Conservation (phyloP, 2,329 filamentous ascomycete genomes). For the Fusarium sp. region DNA sequence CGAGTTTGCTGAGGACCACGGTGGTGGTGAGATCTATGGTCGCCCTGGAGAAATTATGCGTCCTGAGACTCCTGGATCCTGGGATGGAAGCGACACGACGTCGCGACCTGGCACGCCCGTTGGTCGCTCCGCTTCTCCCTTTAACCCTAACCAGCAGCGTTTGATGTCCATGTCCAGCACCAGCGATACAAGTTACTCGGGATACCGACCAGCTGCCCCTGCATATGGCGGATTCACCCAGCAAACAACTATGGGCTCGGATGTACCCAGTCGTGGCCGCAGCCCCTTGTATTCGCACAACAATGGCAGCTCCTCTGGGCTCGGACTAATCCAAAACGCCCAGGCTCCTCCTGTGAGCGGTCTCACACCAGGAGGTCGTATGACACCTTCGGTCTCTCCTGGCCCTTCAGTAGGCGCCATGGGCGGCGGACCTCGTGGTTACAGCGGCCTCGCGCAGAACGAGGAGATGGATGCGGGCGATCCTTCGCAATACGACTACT, state of each 20-base stretch:
- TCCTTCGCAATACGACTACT: conserved; percentile 68
- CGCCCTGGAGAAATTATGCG: conserved; percentile 68
- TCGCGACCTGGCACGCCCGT: conserved; percentile 65
- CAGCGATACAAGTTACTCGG: conserved; percentile 46
- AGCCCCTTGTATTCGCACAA: conserved; percentile 63
- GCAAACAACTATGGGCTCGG: conserved; percentile 37
- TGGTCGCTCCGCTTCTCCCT: conserved; percentile 48
- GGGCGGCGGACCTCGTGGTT: conserved; percentile 69
- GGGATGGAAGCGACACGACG: conserved; percentile 55
- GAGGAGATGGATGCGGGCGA: conserved; percentile 55
- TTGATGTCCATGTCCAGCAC: conserved; percentile 40
- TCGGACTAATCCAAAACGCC: conserved; percentile 66
- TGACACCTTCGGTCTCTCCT: conserved; percentile 45
- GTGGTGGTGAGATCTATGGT: conserved; percentile 79
- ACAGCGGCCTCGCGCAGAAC: conserved; percentile 68
- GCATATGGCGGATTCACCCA: conserved; percentile 38
- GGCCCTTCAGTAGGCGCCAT: conserved; percentile 63
- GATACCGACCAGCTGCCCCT: conserved; percentile 39
- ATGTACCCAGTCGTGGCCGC: conserved; percentile 49
- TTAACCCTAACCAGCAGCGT: conserved; percentile 46
- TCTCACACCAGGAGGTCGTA: conserved; percentile 33
- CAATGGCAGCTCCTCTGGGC: conserved; percentile 65
- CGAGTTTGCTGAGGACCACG: conserved; percentile 88
- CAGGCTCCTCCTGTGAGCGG: conserved; percentile 61
- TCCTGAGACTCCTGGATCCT: conserved; percentile 70